Evolutionary conservation across 129 eudicot species (phyloP).

Genomic region (Escallonia rubra): DNA sequence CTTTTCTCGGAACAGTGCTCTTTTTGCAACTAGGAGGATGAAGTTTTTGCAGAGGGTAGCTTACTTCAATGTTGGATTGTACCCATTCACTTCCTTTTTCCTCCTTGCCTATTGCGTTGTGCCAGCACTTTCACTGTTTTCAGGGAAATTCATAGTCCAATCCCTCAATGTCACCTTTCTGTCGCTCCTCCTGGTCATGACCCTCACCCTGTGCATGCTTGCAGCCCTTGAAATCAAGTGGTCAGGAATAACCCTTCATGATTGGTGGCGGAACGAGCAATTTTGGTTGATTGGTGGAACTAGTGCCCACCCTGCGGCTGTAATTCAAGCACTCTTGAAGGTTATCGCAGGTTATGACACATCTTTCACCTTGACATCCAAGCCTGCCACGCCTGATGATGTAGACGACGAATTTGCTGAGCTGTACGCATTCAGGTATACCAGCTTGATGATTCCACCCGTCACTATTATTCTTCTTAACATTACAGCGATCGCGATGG

Average conservation of each 20-base stretch:
- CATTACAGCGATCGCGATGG: conserved; percentile 44
- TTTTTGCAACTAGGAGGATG: conserved; percentile 53
- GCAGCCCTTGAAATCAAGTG: conserved; percentile 51
- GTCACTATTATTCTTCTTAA: conserved; percentile 42
- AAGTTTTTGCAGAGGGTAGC: conserved; percentile 60
- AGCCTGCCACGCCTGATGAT: conserved; percentile 47
- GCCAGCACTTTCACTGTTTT: conserved; percentile 52
- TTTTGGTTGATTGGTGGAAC: conserved; percentile 71
- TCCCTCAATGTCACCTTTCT: conserved; percentile 47
- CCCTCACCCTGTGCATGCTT: conserved; percentile 42
- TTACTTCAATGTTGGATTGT: conserved; percentile 57
- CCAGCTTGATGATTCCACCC: conserved; percentile 42
- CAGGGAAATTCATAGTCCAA: conserved; percentile 56
- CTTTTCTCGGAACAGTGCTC: conserved; percentile 49
- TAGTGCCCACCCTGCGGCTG: conserved; percentile 71
- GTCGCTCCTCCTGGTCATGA: conserved; percentile 31
- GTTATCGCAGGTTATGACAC: conserved; percentile 55
- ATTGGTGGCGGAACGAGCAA: conserved; percentile 72
- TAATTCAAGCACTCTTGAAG: conserved; percentile 47
- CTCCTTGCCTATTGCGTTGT: conserved; percentile 46
- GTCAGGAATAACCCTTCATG: conserved; percentile 66
- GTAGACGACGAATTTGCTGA: conserved; percentile 55
- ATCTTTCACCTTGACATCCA: conserved; percentile 57
- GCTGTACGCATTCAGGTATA: conserved; percentile 43
- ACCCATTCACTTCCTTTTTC: conserved; percentile 57